Base-by-base conservation (phyloP, 2,329 filamentous ascomycete species). In the Ilyonectria robusta region DNA sequence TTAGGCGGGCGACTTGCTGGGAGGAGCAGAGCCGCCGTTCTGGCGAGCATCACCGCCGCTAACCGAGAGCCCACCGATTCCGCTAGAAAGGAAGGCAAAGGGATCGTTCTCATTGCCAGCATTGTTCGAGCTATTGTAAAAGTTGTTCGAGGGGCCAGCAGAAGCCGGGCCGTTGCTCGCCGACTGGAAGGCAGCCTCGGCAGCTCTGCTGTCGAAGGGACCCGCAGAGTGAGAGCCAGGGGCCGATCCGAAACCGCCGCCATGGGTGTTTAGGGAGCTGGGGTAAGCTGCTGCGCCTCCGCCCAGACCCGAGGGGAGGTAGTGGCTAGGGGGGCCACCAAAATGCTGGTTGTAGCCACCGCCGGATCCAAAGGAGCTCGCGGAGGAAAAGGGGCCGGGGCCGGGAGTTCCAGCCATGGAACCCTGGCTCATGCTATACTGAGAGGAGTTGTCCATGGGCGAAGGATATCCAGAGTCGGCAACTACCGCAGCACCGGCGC, bases 391-490 rank as follows among this genome's bases (percentile, higher is more conserved):
- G 1, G 91, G 90, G 26, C 89, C 94, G 13, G 93, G 93, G 10
- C 92, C 94, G 29, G 93, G 92, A 35, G 90, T 94, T 70, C 93
- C 94, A 58, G 89, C 89, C 90, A 98, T 97, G n/a, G 93, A 94
- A 62, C 90, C 92, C 66, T 94, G 93, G 59, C 91, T 92, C 93
- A 97, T 96, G 75, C 91, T 90, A 78, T 95, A 97, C 78, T 90
- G 91, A 33, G 93, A 92, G 1, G 92, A 89, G 55, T 92, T 91
- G 69, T 97, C 94, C 92, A 98, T 97, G 21, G 93, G 92, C 11
- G 94, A 95, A 15, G 94, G 92, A 82, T 96, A 97, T 48, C 93
- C 94, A 44, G 94, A 95, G 81, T 98, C 96, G 33, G 95, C 95
- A 65, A 98, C 94, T 57, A 99, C 93, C 17, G 95, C 95, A 66